Conservation (phyloP, 768 basidiomycete genomes). For the Tulasnella sp. region DNA sequence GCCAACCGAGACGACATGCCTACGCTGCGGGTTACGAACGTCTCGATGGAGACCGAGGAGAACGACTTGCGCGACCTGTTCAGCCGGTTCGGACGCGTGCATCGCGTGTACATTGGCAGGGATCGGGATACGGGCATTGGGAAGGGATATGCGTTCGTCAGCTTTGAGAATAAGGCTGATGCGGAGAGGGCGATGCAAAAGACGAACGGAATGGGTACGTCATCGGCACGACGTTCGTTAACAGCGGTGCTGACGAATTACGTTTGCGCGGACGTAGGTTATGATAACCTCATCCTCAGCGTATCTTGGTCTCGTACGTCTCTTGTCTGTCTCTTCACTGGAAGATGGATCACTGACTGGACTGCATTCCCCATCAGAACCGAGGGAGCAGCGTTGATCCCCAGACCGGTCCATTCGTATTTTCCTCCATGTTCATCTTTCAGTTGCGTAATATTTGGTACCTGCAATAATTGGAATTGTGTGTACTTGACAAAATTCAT, state of each 20-base stretch:
- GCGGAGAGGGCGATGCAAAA: conserved; percentile 92
- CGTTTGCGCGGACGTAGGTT: conserved; percentile 44
- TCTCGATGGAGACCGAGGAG: conserved; percentile 94
- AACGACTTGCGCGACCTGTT: conserved; percentile 93
- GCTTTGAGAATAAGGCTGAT: conserved; percentile 78
- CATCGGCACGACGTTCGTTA: not conserved
- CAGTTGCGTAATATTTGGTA: not conserved
- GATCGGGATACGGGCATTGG: conserved; percentile 94
- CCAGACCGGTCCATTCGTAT: not conserved
- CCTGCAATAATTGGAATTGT: conserved; percentile 11
- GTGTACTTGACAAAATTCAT: not conserved
- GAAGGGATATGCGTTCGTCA: conserved; percentile 97
- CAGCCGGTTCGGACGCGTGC: conserved; percentile 79
- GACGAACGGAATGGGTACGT: conserved; percentile 76
- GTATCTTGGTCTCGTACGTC: conserved; percentile 63
- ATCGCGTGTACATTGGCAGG: conserved; percentile 89
- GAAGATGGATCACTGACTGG: not conserved
- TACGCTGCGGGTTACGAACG: conserved; percentile 95
- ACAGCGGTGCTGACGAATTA: not conserved
- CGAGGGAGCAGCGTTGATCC: conserved; percentile 23
- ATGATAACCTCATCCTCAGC: conserved; percentile 84
- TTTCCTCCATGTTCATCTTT: not conserved
- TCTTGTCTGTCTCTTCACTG: not conserved
- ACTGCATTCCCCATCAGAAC: conserved; percentile 12
- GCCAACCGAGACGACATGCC: conserved; percentile 85